These are phyloP conservation scores for Gastrolobium villosum DNA, from an alignment of 306 rosid genomes.

Conservation along the genomic window DNA sequence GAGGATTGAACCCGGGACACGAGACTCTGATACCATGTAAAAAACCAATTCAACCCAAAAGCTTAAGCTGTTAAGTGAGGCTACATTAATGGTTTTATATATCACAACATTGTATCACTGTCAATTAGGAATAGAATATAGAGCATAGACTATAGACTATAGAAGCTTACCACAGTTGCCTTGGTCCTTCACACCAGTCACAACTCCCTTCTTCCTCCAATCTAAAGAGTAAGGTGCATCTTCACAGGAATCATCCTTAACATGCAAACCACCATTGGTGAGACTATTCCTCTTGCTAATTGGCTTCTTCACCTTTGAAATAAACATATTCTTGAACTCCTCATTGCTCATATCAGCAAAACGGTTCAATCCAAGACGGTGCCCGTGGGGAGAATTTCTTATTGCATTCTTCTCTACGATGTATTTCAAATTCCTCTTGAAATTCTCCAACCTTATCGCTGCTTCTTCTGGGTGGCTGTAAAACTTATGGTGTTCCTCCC, in stretches of 20 bases:
- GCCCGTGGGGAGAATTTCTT: conserved; percentile 44
- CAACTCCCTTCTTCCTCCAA: conserved; percentile 84
- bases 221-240: conserved; percentile 70
- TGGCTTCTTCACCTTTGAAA: conserved; percentile 70
- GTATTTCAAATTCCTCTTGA: conserved; percentile 71
- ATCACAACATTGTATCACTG: too few species aligned
- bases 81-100: too few species aligned
- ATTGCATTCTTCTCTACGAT: conserved; percentile 63
- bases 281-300: conserved; percentile 33
- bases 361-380: conserved; percentile 69
- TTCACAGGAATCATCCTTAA: conserved; percentile 54
- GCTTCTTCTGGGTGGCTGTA: conserved; percentile 65
- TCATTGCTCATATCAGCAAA: conserved; percentile 87
- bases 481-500: conserved; percentile 57
- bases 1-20: too few species aligned
- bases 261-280: conserved; percentile 39
- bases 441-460: conserved; percentile 66
- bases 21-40: too few species aligned
- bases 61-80: too few species aligned
- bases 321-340: conserved; percentile 63
- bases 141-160: not conserved
- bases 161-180: conserved; percentile 67
- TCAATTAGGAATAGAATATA: not conserved
- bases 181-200: conserved; percentile 75
- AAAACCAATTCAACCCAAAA: too few species aligned